Conservation (phyloP, 2,329 filamentous ascomycete species). For the Mollisiaceae sp. region DNA sequence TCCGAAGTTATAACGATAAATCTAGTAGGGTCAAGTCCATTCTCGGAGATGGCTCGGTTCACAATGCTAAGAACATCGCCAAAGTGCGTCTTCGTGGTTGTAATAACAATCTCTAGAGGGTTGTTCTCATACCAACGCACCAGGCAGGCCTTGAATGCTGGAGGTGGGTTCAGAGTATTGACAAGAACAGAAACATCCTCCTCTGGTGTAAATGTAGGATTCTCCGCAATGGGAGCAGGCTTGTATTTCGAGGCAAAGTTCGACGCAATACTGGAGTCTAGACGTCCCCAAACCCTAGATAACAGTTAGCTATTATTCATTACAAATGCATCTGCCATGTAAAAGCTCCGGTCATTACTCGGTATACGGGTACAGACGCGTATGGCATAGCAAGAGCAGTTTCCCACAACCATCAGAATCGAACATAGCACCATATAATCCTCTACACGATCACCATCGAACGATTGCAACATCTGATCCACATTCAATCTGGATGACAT, state of each 20-base stretch:
- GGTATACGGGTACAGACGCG: no score
- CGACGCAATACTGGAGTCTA: not conserved
- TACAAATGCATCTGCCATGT: no score
- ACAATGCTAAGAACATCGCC: not conserved
- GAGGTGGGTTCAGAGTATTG: constrained; percentile 1
- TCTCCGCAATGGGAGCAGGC: not conserved
- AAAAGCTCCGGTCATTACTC: no score
- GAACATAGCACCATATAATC: no score
- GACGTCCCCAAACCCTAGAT: not conserved
- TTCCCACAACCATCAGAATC: no score
- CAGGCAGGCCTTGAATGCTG: constrained; percentile 14
- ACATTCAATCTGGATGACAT: not conserved
- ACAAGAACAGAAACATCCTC: constrained; percentile 9
- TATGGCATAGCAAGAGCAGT: no score
- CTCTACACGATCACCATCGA: no score
- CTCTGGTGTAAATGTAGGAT: not conserved
- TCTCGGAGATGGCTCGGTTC: not conserved
- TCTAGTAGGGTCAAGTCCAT: not conserved
- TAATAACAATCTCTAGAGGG: constrained; percentile 13
- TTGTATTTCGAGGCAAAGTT: not conserved
- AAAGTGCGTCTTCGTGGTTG: not conserved
- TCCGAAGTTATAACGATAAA: not conserved
- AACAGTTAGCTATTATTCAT: not conserved
- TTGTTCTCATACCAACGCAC: constrained; percentile 3
- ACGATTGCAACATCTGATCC: not conserved